These are phyloP conservation scores for Pseudogymnoascus sp. DNA, from an alignment of 2,329 filamentous ascomycete genomes.

Conservation along the genomic window DNA sequence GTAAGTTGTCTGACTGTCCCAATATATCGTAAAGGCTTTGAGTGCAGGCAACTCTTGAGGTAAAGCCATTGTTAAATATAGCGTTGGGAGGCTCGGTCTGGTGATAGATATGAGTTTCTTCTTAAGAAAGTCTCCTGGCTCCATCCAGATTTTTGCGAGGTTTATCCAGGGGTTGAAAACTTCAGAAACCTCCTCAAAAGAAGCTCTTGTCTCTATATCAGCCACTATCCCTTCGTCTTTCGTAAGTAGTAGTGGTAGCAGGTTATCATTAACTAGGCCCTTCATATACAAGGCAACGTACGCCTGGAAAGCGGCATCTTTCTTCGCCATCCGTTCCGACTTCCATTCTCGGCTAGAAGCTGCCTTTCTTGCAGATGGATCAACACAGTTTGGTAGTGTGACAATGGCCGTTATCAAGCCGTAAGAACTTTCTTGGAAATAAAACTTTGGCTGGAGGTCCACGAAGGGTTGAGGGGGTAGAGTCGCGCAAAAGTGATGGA, in stretches of 20 bases:
- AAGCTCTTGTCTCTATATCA: constrained; percentile 23
- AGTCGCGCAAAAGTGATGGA: constrained; percentile 71
- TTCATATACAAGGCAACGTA: constrained; percentile 62
- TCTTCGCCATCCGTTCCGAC: constrained; percentile 63
- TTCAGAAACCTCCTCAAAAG: constrained; percentile 25
- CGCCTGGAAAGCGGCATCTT: constrained; percentile 77
- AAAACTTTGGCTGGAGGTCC: constrained; percentile 61
- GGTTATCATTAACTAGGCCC: constrained; percentile 67
- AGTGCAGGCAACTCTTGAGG: constrained; percentile 18
- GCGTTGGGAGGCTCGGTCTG: neutral
- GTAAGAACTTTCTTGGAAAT: constrained; percentile 35
- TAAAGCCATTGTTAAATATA: constrained; percentile 13
- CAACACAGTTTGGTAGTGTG: constrained; percentile 61
- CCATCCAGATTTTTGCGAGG: constrained; percentile 27
- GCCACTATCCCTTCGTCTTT: constrained; percentile 35
- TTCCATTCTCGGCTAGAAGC: constrained; percentile 51
- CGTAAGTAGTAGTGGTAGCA: constrained; percentile 54
- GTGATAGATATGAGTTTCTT: neutral
- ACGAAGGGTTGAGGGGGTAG: constrained; percentile 51
- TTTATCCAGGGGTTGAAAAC: constrained; percentile 32
- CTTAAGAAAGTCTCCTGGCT: neutral
- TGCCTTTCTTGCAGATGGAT: constrained; percentile 49
- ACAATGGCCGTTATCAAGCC: constrained; percentile 49
- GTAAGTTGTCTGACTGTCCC: constrained; percentile 21
- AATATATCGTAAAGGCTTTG: constrained; percentile 21